These are phyloP conservation scores for Trichocladium uniseriatum DNA, from an alignment of 495 filamentous ascomycete species.

Conservation along the genomic window DNA sequence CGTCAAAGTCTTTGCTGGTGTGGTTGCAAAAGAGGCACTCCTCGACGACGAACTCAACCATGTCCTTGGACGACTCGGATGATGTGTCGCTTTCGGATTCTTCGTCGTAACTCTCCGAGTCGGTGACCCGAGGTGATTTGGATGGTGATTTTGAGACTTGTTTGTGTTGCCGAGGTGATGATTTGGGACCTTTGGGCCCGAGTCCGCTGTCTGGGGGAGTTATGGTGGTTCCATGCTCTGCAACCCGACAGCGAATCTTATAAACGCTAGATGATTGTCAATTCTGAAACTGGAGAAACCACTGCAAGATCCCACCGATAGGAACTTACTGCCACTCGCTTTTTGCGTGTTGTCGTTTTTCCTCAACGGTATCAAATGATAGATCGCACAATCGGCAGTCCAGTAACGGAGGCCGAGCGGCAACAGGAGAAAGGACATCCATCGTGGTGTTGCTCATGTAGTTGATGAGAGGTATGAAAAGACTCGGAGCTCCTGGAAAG, in stretches of 20 bases:
- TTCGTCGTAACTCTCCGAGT: not conserved
- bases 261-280: not conserved
- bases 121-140: not conserved
- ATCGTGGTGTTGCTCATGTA: too few species aligned
- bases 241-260: constrained; percentile 2
- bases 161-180: not conserved
- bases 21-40: constrained; percentile 21
- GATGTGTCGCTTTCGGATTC: not conserved
- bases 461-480: too few species aligned
- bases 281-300: not conserved
- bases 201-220: not conserved
- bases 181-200: too few species aligned
- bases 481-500: too few species aligned
- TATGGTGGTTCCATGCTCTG: not conserved
- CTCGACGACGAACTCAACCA: not conserved
- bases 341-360: constrained; percentile 5
- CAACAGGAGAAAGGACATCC: too few species aligned
- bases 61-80: not conserved
- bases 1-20: constrained; percentile 12
- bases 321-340: constrained; percentile 7
- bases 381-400: not conserved
- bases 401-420: not conserved
- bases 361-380: not conserved
- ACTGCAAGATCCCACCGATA: not conserved
- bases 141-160: not conserved